phyloP scores from a whole-genome alignment of 2,329 filamentous ascomycete genomes.

The Ophiostoma piceae region DNA sequence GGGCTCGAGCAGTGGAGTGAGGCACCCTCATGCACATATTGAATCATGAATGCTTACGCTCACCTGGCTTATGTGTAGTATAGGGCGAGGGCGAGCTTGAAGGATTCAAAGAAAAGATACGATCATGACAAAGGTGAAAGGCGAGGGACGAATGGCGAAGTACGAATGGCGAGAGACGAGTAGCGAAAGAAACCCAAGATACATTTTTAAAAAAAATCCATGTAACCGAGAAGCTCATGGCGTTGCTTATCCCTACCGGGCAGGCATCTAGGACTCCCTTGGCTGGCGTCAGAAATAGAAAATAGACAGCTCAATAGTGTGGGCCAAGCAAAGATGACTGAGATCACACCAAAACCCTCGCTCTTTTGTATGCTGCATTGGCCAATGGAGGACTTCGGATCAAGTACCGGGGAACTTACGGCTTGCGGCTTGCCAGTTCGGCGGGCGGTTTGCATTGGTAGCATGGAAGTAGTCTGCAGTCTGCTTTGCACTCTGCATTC shows the following conservation, averaged over 20 bases:
- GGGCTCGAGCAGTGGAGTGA: background rate
- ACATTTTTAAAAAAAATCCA: background rate
- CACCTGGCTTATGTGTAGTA: background rate
- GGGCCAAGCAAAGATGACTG: constrained; percentile 10
- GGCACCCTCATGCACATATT: constrained; percentile 1
- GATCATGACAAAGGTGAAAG: background rate
- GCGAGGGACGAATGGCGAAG: background rate
- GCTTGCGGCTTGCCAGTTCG: background rate
- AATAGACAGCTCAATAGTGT: background rate
- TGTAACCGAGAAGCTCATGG: background rate
- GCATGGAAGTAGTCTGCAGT: background rate
- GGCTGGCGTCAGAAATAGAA: constrained; percentile 8
- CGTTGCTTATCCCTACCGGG: background rate
- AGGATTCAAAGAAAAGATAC: background rate
- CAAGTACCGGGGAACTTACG: background rate
- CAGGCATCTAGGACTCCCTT: constrained; percentile 1
- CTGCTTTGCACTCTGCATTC: background rate
- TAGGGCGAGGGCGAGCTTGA: background rate
- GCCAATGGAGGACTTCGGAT: background rate
- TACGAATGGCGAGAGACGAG: background rate
- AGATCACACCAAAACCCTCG: constrained; percentile 3
- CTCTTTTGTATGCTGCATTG: background rate
- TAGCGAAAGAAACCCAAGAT: no score
- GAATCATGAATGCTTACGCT: background rate
- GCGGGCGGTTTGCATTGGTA: background rate